A percentile compares a stretch with the other conserved stretches of the same genome.
phyloP scores from a whole-genome alignment of 768 basidiomycete species.

The Termitomyces sp. region DNA sequence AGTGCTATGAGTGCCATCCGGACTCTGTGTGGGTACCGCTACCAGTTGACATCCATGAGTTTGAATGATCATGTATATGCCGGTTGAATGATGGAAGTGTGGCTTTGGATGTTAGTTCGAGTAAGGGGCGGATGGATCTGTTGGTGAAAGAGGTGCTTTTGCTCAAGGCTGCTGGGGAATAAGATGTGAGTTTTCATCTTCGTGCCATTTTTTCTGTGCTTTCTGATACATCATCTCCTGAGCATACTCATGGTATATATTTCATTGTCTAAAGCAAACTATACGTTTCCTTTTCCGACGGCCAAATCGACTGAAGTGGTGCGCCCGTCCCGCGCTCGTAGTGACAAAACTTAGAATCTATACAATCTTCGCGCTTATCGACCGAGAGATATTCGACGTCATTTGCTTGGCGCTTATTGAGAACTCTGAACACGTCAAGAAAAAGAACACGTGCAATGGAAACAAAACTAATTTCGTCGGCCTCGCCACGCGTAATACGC shows the following conservation, averaged over 20 bases:
- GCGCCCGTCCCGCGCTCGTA: no score
- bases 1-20: conserved; percentile 22
- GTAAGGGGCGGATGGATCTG: conserved; percentile 21
- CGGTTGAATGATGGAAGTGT: conserved; percentile 30
- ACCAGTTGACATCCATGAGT: conserved; percentile 30
- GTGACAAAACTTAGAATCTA: no score
- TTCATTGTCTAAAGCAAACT: not conserved
- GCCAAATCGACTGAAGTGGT: not conserved
- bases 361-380: not conserved
- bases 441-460: not conserved
- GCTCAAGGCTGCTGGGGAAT: conserved; percentile 1
- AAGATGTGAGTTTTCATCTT: not conserved
- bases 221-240: not conserved
- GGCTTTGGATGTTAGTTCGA: conserved; percentile 33
- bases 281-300: not conserved
- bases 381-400: not conserved
- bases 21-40: conserved; percentile 34
- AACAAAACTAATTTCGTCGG: not conserved
- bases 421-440: no score
- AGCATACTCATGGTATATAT: not conserved
- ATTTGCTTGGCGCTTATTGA: not conserved
- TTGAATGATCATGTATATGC: conserved; percentile 33
- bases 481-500: not conserved
- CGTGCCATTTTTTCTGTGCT: not conserved
- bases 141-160: conserved; percentile 22